These are phyloP conservation scores for Beauveria rudraprayagi DNA, from an alignment of 2,329 filamentous ascomycete genomes.

Conservation along the genomic window DNA sequence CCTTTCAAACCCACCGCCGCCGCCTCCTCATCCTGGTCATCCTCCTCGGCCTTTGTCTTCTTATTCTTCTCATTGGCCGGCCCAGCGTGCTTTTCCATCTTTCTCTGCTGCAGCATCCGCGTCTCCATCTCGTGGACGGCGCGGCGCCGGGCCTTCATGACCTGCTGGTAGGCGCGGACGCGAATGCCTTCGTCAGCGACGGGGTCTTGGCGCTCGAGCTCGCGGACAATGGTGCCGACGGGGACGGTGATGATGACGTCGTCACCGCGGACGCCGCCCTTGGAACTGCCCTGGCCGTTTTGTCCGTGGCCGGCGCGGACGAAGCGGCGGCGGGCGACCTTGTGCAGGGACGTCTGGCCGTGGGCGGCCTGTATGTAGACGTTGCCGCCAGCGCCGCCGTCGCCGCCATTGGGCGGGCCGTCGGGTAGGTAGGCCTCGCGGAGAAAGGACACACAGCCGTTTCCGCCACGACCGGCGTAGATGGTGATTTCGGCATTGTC, in stretches of 20 bases:
- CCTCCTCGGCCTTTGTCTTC: slow-evolving; percentile 10
- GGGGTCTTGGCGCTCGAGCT: slow-evolving; percentile 72
- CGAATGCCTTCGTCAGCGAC: slow-evolving; percentile 53
- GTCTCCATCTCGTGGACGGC: slow-evolving; percentile 29
- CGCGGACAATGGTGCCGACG: slow-evolving; percentile 82
- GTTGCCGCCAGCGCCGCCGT: slow-evolving; percentile 85
- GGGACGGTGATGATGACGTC: slow-evolving; percentile 87
- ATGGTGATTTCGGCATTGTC: slow-evolving; percentile 76
- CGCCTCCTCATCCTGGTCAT: slow-evolving; percentile 19
- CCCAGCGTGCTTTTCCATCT: slow-evolving; percentile 2
- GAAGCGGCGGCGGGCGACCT: slow-evolving; percentile 69
- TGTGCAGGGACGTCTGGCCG: slow-evolving; percentile 88
- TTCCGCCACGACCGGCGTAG: slow-evolving; percentile 72
- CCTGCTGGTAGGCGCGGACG: slow-evolving; percentile 18
- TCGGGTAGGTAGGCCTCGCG: slow-evolving; percentile 84
- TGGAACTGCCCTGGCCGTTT: slow-evolving; percentile 66
- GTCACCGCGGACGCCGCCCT: slow-evolving; percentile 70
- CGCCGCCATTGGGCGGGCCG: slow-evolving; percentile 88
- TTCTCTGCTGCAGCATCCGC: slow-evolving; percentile 15
- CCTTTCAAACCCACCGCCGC: too few relatives aligned
- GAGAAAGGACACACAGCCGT: slow-evolving; percentile 90
- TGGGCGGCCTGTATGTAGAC: slow-evolving; percentile 90
- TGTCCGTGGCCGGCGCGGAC: slow-evolving; percentile 68
- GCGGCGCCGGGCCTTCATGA: slow-evolving; percentile 24
- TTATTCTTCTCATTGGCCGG: neutral